Evolutionary conservation across 768 basidiomycete genomes (phyloP), one percentile per base, ranked within the genome.

Genomic region (Podaxis sp.): DNA sequence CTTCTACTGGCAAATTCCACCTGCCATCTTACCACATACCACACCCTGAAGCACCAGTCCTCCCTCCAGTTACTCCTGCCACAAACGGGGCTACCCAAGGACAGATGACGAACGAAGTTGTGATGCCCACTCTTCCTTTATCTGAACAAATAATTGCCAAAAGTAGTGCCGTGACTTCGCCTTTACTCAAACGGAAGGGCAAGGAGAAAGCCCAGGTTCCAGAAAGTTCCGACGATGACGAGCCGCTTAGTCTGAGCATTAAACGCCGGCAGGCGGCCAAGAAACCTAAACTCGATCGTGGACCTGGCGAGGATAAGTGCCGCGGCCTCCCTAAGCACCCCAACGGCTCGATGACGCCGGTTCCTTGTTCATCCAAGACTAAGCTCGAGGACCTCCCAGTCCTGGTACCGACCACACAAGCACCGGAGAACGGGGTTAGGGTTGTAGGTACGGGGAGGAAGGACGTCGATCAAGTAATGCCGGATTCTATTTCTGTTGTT

Each of bases 341-440:
- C 2, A 23, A 9, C 16, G 2, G 1, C 10, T 23, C 10, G 25
- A 48, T 21, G n/a, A 21, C 23, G 23, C 23, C 54, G 38, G 28
- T 55, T n/a, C 38, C 54, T 40, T 55, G 54, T 40, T 55, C 54
- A 23, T 55, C 54, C 11, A 55, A 42, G 54, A 55, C 38, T 4
- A 55, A 14, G 9, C 37, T 40, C 37, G 54, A 55, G 21, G 54
- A 55, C 21, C 23, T 55, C 7, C 54, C 38, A 6, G 16, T n/a
- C 25, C 16, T 18, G 21, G 13, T 10, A 25, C 25, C 38, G 6
- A 16, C 7, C 25, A 11, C 21, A 27, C 47, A 48, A 23, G 21
- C 25, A 23, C 21, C 47, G 18, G 11, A 25, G 25, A 23, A 21
- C 18, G 47, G 23, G 23, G 23, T 48, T 48, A 48, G 47, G 23